phyloP scores from a whole-genome alignment of 495 filamentous ascomycete genomes.

The Corynascus novoguineensis region DNA sequence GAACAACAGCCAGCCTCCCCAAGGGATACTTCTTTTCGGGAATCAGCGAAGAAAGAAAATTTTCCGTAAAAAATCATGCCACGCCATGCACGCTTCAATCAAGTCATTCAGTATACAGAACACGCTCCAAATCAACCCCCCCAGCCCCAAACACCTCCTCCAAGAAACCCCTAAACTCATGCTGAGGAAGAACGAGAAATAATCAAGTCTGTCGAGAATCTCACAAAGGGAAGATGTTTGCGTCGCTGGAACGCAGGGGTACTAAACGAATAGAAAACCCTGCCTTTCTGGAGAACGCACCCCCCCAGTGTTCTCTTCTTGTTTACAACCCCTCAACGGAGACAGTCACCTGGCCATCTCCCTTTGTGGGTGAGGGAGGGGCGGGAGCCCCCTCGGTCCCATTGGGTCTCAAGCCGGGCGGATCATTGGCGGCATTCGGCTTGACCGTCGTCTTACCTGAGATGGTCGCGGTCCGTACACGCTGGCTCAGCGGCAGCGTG shows the following conservation, averaged over 20 bases:
- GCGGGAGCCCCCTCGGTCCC: background rate
- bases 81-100: background rate
- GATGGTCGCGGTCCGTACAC: conserved; percentile 50
- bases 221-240: background rate
- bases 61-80: background rate
- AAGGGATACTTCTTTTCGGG: too few species aligned
- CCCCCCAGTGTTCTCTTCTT: too few species aligned
- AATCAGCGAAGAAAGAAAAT: background rate
- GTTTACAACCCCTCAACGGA: too few species aligned
- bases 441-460: conserved; percentile 47
- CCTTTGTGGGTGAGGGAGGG: too few species aligned
- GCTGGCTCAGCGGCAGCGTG: conserved; percentile 72
- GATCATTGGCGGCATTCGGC: conserved; percentile 45
- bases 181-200: background rate
- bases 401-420: conserved; percentile 12
- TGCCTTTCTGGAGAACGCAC: background rate
- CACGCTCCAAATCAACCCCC: conserved; percentile 1
- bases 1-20: too few species aligned
- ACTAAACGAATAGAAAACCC: too few species aligned
- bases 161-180: background rate
- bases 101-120: conserved; percentile 8
- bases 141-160: background rate
- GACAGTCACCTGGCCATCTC: background rate
- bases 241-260: conserved; percentile 5
- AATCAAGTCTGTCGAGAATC: background rate